Base-by-base conservation (phyloP, 176 grass and related monocot species). In the Eragrostis curvula region DNA sequence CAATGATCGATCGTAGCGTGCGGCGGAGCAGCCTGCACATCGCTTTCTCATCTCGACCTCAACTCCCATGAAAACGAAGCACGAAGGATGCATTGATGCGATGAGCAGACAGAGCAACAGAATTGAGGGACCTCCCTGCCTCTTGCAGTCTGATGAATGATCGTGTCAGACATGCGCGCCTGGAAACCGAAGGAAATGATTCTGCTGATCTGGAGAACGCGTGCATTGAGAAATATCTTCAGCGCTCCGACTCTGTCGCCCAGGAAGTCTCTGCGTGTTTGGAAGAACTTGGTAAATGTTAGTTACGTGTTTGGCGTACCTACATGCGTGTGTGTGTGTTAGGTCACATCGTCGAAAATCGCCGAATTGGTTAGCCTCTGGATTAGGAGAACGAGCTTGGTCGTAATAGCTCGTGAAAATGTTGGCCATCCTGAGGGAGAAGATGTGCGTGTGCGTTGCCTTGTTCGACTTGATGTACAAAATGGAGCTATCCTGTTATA, bases 41-140 rank as follows among this genome's bases (percentile, higher is more conserved):
- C 70, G 7, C 76, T 85, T 25, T 84, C 69, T 5, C 40, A 42
- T 43, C 0, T 13, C 51, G 50, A 88, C 30, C 60, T 18, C 42
- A 66, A 43, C 40, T 21, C n/a, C 50, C 28, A 13, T 43, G 50
- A 16, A 17, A 39, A 24, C 3, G 43, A 50, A 60, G 40, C 67
- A 55, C 9, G 21, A 24, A 1, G 43, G 5, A 10, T n/a, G 52
- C 52, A 63, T 40, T 63, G 77, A 67, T 42, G 67, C 41, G n/a
- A 70, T 49, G 43, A 70, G 48, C 78, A 3, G 71, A 70, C 74
- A 4, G 46, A 70, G 74, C 46, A 76, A 57, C 53, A 21, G 36
- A 85, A 85, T 75, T 46, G 25, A 20, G 30, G 29, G 53, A 68
- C 69, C 51, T 23, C 24, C 14, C 9, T 66, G 7, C 16, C 7